These are phyloP conservation scores for Tetrahymena thermophila DNA, from an alignment of 73 alveolate species.

Conservation along the genomic window DNA sequence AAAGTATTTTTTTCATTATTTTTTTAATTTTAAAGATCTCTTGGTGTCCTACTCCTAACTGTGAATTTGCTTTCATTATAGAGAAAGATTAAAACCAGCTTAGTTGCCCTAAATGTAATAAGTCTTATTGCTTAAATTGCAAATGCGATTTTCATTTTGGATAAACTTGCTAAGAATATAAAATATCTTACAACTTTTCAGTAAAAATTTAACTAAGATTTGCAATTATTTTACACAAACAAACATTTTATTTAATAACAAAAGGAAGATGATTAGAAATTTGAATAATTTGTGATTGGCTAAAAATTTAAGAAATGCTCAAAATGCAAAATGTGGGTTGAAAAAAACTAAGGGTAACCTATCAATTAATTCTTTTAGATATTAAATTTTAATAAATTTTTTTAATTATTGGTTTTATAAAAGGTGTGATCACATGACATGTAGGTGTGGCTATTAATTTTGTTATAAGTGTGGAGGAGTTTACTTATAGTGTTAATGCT, in stretches of 20 bases:
- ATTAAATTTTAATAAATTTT: too few relatives aligned
- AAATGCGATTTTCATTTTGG: constrained; percentile 54
- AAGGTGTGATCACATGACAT: constrained; percentile 81
- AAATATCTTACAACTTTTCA: constrained; percentile 35
- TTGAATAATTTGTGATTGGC: constrained; percentile 49
- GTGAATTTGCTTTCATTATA: too few relatives aligned
- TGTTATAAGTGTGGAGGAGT: constrained; percentile 66
- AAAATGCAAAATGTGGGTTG: constrained; percentile 72
- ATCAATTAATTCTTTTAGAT: too few relatives aligned
- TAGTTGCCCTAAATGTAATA: constrained; percentile 49
- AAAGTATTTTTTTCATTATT: too few relatives aligned
- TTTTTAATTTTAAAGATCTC: too few relatives aligned
- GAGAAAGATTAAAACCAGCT: too few relatives aligned
- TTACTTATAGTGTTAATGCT: neutral
- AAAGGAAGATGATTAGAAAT: too few relatives aligned
- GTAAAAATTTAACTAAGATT: constrained; percentile 35
- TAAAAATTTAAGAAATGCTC: constrained; percentile 65
- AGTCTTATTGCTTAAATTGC: constrained; percentile 53
- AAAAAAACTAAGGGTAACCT: constrained; percentile 10
- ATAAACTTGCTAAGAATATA: constrained; percentile 53
- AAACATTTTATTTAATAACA: too few relatives aligned
- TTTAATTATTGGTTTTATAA: neutral
- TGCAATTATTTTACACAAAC: neutral
- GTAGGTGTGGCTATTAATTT: constrained; percentile 70
- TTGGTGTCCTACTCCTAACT: too few relatives aligned